Conservation (phyloP, 345 rosid genomes). For the Pugionium dolabratum region DNA sequence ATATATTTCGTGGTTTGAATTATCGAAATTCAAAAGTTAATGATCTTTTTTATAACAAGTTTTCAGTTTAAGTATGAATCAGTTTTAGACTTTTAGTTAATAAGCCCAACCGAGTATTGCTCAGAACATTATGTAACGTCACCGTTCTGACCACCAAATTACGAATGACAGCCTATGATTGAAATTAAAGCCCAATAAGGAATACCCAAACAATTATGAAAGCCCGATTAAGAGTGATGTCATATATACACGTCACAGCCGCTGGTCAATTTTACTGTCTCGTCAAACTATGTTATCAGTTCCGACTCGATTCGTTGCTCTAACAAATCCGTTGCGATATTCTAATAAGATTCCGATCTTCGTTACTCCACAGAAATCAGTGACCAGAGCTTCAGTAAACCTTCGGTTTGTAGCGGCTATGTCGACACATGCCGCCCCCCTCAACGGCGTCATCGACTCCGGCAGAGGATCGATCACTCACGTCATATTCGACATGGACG, state of each 20-base stretch:
- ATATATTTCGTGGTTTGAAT: too few species aligned
- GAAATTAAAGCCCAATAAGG: conserved; percentile 18
- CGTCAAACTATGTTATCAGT: conserved; percentile 27
- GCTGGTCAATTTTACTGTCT: neutral
- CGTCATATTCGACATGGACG: conserved; percentile 97
- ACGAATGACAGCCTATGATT: neutral
- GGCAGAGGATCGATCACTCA: conserved; percentile 62
- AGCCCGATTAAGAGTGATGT: conserved; percentile 10
- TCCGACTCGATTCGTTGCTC: conserved; percentile 29
- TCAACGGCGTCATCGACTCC: conserved; percentile 32
- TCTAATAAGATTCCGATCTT: conserved; percentile 14
- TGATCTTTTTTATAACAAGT: too few species aligned
- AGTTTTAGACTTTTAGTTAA: too few species aligned
- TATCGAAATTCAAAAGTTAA: too few species aligned
- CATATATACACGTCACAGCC: neutral
- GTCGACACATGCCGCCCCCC: conserved; percentile 22
- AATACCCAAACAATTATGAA: neutral
- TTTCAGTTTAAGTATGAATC: too few species aligned
- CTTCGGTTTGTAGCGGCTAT: conserved; percentile 15
- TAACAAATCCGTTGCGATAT: conserved; percentile 11
- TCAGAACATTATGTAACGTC: neutral
- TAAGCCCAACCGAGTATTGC: neutral
- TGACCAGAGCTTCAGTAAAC: neutral
- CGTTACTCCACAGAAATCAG: conserved; percentile 3
- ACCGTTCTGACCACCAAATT: neutral